Percentiles rank a stretch among this genome's conserved stretches.
These are phyloP conservation scores for Metahyphopichia silvanorum DNA, from an alignment of 805 yeast species.

Conservation along the genomic window DNA sequence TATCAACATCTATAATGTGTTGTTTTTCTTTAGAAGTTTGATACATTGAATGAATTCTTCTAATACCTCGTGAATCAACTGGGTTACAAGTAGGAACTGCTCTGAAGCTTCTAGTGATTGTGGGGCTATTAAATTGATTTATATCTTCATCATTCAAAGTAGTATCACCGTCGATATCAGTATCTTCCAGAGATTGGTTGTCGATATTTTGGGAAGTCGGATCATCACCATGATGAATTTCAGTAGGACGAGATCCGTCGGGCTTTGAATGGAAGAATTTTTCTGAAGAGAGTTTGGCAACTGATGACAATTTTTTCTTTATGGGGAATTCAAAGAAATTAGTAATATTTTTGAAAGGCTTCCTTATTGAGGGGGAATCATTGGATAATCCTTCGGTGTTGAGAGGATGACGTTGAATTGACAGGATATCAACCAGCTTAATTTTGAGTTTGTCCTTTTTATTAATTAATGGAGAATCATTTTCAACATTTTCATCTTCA, in stretches of 20 bases:
- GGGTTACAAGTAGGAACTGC: background rate
- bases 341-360: conserved; percentile 26
- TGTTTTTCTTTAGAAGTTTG: conserved; percentile 41
- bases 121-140: background rate
- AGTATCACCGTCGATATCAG: conserved; percentile 8
- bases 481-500: conserved; percentile 4
- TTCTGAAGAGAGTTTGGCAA: background rate
- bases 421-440: conserved; percentile 1
- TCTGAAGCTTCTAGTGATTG: background rate
- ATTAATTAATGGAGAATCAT: conserved; percentile 2
- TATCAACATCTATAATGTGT: conserved; percentile 15
- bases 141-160: conserved; percentile 1
- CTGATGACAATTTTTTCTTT: conserved; percentile 17
- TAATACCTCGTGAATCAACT: conserved; percentile 21
- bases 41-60: conserved; percentile 70
- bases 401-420: conserved; percentile 3
- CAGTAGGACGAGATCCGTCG: too few species aligned
- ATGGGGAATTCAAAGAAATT: conserved; percentile 18
- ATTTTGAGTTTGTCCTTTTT: conserved; percentile 5
- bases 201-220: background rate
- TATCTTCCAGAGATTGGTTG: conserved; percentile 4
- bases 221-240: conserved; percentile 1
- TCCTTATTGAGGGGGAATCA: conserved; percentile 17
- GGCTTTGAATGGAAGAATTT: background rate
- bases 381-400: conserved; percentile 1